Percentiles rank a stretch among this genome's conserved stretches.
Conservation (phyloP, 768 basidiomycete genomes). For the Leccinum broughii region DNA sequence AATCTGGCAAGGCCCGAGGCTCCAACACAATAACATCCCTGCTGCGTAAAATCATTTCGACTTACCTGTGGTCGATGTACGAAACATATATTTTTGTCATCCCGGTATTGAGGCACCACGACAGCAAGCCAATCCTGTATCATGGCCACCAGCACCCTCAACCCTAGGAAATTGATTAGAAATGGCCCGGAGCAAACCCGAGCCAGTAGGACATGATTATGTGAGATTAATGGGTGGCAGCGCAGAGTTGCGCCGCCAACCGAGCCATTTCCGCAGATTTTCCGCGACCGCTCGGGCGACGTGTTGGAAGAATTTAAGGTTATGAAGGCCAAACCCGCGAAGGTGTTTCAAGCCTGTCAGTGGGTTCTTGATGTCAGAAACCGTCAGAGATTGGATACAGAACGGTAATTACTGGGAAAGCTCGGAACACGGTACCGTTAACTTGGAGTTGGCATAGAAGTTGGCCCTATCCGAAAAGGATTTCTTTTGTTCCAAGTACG, state of each 20-base stretch:
- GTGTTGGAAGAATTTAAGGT: background rate
- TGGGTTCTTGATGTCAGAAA: background rate
- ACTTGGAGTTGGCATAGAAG: background rate
- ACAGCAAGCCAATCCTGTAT: background rate
- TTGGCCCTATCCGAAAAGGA: background rate
- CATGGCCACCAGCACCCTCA: background rate
- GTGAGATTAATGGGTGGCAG: background rate
- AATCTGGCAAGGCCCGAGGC: background rate
- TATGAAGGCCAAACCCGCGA: conserved; percentile 2
- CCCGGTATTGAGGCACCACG: background rate
- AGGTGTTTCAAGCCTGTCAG: conserved; percentile 1
- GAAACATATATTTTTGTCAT: background rate
- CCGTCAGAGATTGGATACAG: background rate
- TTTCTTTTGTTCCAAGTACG: background rate
- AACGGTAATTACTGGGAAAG: background rate
- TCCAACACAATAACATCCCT: background rate
- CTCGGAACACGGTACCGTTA: background rate
- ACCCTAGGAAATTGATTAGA: background rate
- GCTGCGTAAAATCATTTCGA: background rate
- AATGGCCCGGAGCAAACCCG: background rate
- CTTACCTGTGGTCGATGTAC: background rate
- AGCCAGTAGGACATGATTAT: background rate
- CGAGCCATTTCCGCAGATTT: background rate
- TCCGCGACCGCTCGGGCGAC: background rate
- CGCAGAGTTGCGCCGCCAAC: background rate